Evolutionary conservation across 257 asterid genomes (phyloP), one percentile per base, ranked within the genome.

Genomic region (Nicotiana noctiflora): DNA sequence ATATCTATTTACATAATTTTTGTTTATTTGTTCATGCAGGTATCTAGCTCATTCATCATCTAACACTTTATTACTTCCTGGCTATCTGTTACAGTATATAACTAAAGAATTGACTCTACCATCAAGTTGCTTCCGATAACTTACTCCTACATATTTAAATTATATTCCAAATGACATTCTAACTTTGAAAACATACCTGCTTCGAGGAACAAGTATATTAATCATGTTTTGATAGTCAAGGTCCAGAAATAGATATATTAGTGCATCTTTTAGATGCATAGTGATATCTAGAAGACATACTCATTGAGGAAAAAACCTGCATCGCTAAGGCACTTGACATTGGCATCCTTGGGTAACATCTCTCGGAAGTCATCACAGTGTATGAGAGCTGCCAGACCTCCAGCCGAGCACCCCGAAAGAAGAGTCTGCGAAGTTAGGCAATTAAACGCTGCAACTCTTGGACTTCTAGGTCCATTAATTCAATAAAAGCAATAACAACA

Each of bases 391-490:
- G 98, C 97, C 91, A 95, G 85, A 83, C 95, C 98, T 84, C 98
- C 98, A 87, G 98, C 98, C 53, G 98, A 95, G 88, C 98, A 95
- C 79, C 98, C 98, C 52, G 98, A 86, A 81, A 95, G 98, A 85
- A 95, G 84, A 84, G 97, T 97, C 98, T 95, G 89, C 81, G 68
- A 81, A 81, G 72, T 89, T 68, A 76, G 79, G 79, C 65, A 80
- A 79, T 76, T 79, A 44, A 68, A 72, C 14, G 59, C 0, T 46
- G 59, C 34, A 70, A 44, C n/a, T 44, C 59, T 44, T 46, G 37
- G 37, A 72, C 60, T 44, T 65, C 8, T 46, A 72, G 21, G 60
- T 72, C 37, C 40, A 72, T 11, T 13, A 72, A 1, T 72, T 29
- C 37, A 46, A 72, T 72, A 13, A 72, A 44, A 72, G 60, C 23